A percentile compares a stretch with the other conserved stretches of the same genome.
Evolutionary conservation across 768 basidiomycete genomes (phyloP).

Genomic region (Symmetrospora coprosmae): DNA sequence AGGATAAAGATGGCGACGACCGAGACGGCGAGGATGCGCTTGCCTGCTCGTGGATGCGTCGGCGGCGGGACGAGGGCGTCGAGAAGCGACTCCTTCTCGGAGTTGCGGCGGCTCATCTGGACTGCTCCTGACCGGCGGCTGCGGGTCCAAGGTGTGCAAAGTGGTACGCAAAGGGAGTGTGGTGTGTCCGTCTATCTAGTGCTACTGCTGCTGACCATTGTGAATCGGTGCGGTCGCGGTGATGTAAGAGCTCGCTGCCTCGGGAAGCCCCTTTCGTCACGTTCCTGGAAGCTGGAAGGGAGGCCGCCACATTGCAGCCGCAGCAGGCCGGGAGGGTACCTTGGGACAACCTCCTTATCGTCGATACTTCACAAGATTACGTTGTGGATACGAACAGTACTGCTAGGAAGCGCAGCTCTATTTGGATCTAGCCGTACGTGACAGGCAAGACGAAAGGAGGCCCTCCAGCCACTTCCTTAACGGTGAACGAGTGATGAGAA

Average conservation of each 20-base stretch:
- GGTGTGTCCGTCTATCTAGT: background rate
- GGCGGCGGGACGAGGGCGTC: conserved; percentile 10
- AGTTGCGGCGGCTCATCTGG: no score
- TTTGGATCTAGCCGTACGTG: no score
- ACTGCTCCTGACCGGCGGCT: background rate
- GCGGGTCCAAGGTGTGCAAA: background rate
- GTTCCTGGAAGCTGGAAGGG: no score
- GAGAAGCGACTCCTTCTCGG: conserved; percentile 7
- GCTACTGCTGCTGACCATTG: background rate
- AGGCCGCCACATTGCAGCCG: no score
- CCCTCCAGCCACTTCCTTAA: no score
- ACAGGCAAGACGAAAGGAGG: no score
- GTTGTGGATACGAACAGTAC: no score
- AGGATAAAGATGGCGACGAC: background rate
- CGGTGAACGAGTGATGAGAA: no score
- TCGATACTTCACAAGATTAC: no score
- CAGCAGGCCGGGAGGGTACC: no score
- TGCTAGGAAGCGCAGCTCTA: no score
- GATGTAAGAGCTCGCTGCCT: background rate
- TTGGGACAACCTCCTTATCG: no score
- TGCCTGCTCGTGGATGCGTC: conserved; percentile 8
- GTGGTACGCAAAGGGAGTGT: background rate
- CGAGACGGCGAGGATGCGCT: background rate
- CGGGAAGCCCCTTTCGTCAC: background rate
- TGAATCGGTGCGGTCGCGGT: background rate